Base-by-base conservation (phyloP, 345 rosid species). In the Aethionema arabicum region DNA sequence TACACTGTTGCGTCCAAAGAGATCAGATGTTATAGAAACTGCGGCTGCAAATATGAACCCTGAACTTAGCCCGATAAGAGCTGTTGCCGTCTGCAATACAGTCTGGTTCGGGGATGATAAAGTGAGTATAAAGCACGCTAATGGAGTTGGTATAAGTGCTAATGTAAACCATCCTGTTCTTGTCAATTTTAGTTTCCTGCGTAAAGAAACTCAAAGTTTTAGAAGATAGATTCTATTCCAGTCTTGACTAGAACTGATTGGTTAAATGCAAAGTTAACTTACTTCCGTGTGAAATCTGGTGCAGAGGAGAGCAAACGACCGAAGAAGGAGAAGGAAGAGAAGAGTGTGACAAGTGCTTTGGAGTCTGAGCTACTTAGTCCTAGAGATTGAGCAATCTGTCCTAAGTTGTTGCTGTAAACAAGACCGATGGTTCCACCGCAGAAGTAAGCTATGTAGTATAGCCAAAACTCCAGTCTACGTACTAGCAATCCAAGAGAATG, bases 351-450 rank as follows among this genome's bases (percentile, higher is more conserved):
- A 0, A 90, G 66, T 2, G 80, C 68, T 50, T 59, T 70, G 5
- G 77, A 50, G 52, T 10, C 27, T 21, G 27, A 21, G 27, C 27
- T 21, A 2, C 27, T 46, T 56, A 68, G 71, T 51, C 93, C 95
- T 5, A 85, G 83, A 2, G 97, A 87, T 62, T 90, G 74, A 21
- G 90, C 77, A 44, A 90, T 83, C 76, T 90, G 97, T 10, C 97
- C 97, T n/a, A 90, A 72, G 45, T 87, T 87, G 52, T 87, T 90
- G 78, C 92, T 90, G 59, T 90, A 90, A 40, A 82, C 93, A 62
- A 90, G 74, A 31, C 97, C 97, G 27, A 85, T 74, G 5, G 95
- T 87, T 13, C 83, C 95, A 29, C 93, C 95, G 36, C 88, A 90
- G 49, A 90, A 81, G 47, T 90, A 90, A 0, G 93, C 78, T 32